These are phyloP conservation scores for Chrysosphaeria jannelii DNA, from an alignment of 2,329 filamentous ascomycete genomes.

Conservation along the genomic window DNA sequence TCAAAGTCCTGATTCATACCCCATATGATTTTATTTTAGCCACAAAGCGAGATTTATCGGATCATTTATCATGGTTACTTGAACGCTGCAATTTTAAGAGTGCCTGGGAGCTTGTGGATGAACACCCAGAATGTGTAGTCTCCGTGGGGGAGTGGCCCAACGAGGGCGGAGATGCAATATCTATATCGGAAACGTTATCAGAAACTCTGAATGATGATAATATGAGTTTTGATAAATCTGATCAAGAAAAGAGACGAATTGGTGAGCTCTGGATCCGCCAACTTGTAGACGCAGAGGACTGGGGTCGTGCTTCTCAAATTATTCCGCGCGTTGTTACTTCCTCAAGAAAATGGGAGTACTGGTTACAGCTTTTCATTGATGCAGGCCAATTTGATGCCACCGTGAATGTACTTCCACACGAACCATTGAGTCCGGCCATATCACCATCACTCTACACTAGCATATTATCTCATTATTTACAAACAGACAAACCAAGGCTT, in stretches of 20 bases:
- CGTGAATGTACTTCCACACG: conserved; percentile 48
- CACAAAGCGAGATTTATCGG: conserved; percentile 57
- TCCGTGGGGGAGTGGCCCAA: no score
- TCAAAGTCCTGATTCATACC: conserved; percentile 75
- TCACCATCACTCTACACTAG: conserved; percentile 66
- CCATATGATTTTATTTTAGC: conserved; percentile 91
- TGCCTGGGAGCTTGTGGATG: conserved; percentile 69
- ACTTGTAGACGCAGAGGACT: conserved; percentile 43
- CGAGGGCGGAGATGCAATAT: no score
- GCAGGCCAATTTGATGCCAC: conserved; percentile 76
- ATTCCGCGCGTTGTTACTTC: conserved; percentile 61
- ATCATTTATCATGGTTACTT: conserved; percentile 65
- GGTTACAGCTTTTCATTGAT: conserved; percentile 77
- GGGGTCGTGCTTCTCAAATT: conserved; percentile 47
- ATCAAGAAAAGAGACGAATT: conserved; percentile 69
- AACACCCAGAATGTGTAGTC: conserved; percentile 45
- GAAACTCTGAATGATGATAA: no score
- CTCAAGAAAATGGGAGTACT: conserved; percentile 70
- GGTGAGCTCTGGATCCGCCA: conserved; percentile 86
- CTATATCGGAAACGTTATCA: no score
- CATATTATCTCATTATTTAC: conserved; percentile 66
- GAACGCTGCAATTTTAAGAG: conserved; percentile 55
- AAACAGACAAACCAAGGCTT: conserved; percentile 43
- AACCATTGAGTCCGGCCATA: conserved; percentile 48
- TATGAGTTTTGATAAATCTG: no score